Base-by-base conservation (phyloP, 805 yeast species). In the Yamadazyma insecticola region DNA sequence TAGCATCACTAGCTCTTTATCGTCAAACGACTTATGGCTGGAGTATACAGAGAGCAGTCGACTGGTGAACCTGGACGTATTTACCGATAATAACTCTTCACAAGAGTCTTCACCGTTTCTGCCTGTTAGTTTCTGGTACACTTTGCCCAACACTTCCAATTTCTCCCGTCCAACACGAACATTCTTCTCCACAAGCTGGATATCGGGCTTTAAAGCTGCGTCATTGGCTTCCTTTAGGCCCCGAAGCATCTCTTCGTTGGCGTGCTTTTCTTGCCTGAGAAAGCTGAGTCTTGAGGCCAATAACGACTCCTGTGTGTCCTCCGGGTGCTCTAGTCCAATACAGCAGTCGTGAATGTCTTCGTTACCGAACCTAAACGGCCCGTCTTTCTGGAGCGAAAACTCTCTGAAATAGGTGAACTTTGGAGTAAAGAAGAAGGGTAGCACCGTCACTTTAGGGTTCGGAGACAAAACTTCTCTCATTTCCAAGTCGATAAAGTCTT, bases 401-500 rank as follows among this genome's bases (percentile, higher is more conserved):
- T 79, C 80, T 38, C 84, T 55, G 36, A 77, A 70, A 44, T 78
- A 80, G 6, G 78, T 71, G 36, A 80, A 72, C 42, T 75, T 58
- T 1, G 86, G 86, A 5, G 82, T 65, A 28, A 43, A 61, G 32
- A 68, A 51, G 22, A 76, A 62, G 1, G 80, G 79, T 5, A 63
- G 40, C 1, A 72, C 57, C 26, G 58, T 57, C 10, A 75, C 55
- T 17, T 55, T 55, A 1, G 78, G 78, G 22, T 61, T 30, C 42
- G 62, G 37, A 48, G 60, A 53, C 4, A 60, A 51, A 1, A 63
- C 43, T 4, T 72, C 67, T 8, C 65, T 50, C 29, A 67, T 59
- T 37, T 81, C 84, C 25, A 87, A 48, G 44, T 88, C 96, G 8
- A 74, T 60, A 44, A 74, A 88, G 50, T 88, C 96, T 35, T 82